Evolutionary conservation across 2,329 filamentous ascomycete genomes (phyloP).

Genomic region (Ceratocystis harringtonii): DNA sequence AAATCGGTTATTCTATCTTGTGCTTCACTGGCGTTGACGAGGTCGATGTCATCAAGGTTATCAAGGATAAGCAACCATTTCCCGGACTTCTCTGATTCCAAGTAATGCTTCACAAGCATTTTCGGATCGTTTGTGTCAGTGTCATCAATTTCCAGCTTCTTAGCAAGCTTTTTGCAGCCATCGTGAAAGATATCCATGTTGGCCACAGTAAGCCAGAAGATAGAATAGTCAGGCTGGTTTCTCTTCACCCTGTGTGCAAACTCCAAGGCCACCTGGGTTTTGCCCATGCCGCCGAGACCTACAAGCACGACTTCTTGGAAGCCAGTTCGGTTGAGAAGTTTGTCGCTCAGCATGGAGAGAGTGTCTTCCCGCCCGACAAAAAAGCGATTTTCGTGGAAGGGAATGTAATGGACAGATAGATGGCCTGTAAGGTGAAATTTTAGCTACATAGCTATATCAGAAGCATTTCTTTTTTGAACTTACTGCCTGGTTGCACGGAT

Average conservation of each 20-base stretch:
- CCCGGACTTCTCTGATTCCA: constrained; percentile 18
- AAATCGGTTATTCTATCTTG: constrained; percentile 16
- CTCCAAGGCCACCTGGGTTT: not conserved
- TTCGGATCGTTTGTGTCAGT: not conserved
- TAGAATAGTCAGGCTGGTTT: not conserved
- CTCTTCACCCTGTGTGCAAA: not conserved
- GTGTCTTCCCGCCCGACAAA: not conserved
- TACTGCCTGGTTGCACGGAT: not conserved
- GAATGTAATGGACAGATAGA: not conserved
- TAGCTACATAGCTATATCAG: not conserved
- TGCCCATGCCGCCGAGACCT: not conserved
- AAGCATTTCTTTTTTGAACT: not conserved
- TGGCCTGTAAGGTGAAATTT: no score
- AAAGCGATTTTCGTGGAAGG: not conserved
- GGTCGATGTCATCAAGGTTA: constrained; percentile 19
- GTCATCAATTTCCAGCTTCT: not conserved
- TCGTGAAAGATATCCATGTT: not conserved
- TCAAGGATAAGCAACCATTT: constrained; percentile 21
- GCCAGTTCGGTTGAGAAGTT: not conserved
- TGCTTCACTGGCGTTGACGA: not conserved
- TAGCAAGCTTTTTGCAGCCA: not conserved
- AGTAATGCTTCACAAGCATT: constrained; percentile 13
- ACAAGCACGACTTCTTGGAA: not conserved
- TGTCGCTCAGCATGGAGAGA: not conserved
- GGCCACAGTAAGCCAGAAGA: not conserved